Evolutionary conservation across 2,329 filamentous ascomycete species (phyloP), one percentile per base, ranked within the genome.

Genomic region (Aspergillus amoenus): DNA sequence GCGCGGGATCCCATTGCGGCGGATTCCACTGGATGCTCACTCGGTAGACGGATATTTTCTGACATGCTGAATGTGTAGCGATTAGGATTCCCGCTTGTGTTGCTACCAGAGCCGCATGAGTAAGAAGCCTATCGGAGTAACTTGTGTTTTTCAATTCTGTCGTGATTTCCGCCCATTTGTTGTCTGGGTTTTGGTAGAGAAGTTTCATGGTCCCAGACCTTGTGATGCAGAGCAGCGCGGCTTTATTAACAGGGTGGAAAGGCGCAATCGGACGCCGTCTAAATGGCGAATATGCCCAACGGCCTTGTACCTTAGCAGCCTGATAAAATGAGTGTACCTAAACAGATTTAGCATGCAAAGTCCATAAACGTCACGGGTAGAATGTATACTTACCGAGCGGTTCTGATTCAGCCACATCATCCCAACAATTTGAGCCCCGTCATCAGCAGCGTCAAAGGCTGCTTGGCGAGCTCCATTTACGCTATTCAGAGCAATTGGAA

Each of bases 381-480:
- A 12, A 24, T 12, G 22, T 18, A 18, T 22, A 63, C 69, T 58
- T 61, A 76, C 76, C 22, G 82, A 79, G 27, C 82, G 77, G 22
- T 87, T 79, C n/a, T 81, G 79, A 54, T 78, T 79, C 54, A 97
- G 79, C 94, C 94, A 99, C 74, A 91, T 89, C 70, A 91, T 84
- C 3, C 93, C 94, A 6, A 95, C 90, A 5, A 96, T 80, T 49
- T 87, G 84, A 63, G 89, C 86, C 39, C 90, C 79, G 70, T 96
- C 91, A 66, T 92, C 89, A 52, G 87, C 79, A 2, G 83, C 76
- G 68, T 93, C 91, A n/a, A 79, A 73, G 22, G 87, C 82, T 74
- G 86, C 88, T 55, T 81, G 82, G 42, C 87, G 83, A 49, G 81
- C 80, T 9, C 84, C 71, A 32, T 81, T 83, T 56, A 93, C 84